Base-by-base conservation (phyloP, 306 rosid genomes). In the Quercus wislizeni region DNA sequence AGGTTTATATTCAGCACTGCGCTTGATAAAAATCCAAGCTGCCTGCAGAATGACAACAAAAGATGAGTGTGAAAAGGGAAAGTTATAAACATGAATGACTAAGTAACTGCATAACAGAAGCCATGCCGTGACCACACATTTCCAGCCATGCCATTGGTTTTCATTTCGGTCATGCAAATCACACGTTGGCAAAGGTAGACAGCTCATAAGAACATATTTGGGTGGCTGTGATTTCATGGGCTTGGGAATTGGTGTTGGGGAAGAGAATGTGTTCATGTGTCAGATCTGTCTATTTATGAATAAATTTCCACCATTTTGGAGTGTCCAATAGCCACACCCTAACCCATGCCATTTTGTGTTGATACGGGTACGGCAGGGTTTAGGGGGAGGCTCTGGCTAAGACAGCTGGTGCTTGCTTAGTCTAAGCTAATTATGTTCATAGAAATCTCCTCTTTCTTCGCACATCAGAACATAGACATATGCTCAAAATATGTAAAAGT, bases 1-100 rank as follows among this genome's bases (percentile, higher is more conserved):
- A 74, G 99, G 97, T 80, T 93, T 95, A 74, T 90, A 95, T 63
- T 95, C 99, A 61, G 94, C 92, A 57, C 80, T 90, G 72, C 87
- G 90, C 87, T 75, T 84, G 85, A 91, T 71, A 75, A 87, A 76
- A 86, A 89, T 74, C 99, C 99, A 95, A 74, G 89, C 89, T 43
- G 93, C 82, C 99, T 95, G 96, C 92, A 87, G 70, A 89, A 73
- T 78, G 65, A 74, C 64, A 77, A 59, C 41, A 74, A 59, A 80
- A 72, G 67, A 82, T 59, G 57, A 69, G 65, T 59, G 76, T 72
- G 62, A 85, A 73, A 61, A 35, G 55, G 78, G 71, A 57, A 74
- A 74, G 69, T 20, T 52, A 54, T 25, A 76, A 46, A 20, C 52
- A 31, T 31, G 38, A 23, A 27, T 19, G 33, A 55, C 17, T 54